These are phyloP conservation scores for Ophiostoma tasmaniense DNA, from an alignment of 2,329 filamentous ascomycete species.

Conservation along the genomic window DNA sequence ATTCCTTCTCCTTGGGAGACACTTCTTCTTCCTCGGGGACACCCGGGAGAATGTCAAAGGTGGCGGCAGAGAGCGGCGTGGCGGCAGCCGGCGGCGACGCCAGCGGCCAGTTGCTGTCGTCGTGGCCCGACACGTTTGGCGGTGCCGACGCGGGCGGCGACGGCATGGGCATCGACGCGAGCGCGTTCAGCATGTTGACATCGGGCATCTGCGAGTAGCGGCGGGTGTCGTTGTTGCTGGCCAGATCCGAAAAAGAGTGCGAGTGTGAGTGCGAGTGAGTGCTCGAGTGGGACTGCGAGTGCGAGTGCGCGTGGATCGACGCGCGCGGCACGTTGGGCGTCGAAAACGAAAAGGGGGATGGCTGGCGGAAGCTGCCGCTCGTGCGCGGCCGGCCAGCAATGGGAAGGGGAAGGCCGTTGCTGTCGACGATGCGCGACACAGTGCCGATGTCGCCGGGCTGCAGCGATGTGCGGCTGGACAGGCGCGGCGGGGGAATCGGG, in stretches of 20 bases:
- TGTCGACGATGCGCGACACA: slow-evolving; percentile 15
- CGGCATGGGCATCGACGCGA: background rate
- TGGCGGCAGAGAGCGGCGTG: slow-evolving; percentile 9
- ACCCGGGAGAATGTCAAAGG: slow-evolving; percentile 44
- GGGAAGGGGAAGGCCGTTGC: background rate
- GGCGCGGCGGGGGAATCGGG: slow-evolving; percentile 42
- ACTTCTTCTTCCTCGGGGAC: slow-evolving; percentile 56
- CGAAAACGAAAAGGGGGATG: slow-evolving; percentile 3
- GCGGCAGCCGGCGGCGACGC: slow-evolving; percentile 25
- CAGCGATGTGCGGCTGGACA: slow-evolving; percentile 46
- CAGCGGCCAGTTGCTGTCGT: slow-evolving; percentile 39
- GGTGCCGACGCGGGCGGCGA: background rate
- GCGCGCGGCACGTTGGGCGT: background rate
- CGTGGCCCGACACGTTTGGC: slow-evolving; percentile 24
- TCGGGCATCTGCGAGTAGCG: slow-evolving; percentile 33
- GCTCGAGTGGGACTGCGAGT: slow-evolving; percentile 12
- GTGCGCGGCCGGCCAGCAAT: slow-evolving; percentile 28
- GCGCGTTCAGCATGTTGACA: background rate
- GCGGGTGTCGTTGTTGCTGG: slow-evolving; percentile 17
- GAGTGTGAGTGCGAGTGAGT: slow-evolving; percentile 9
- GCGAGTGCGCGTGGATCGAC: background rate
- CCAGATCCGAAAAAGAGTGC: slow-evolving; percentile 22
- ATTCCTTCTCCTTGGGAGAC: slow-evolving; percentile 23
- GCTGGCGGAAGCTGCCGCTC: slow-evolving; percentile 36
- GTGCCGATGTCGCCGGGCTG: slow-evolving; percentile 37